Conservation (phyloP, 2,329 filamentous ascomycete species). For the Aspergillus uvarum region DNA sequence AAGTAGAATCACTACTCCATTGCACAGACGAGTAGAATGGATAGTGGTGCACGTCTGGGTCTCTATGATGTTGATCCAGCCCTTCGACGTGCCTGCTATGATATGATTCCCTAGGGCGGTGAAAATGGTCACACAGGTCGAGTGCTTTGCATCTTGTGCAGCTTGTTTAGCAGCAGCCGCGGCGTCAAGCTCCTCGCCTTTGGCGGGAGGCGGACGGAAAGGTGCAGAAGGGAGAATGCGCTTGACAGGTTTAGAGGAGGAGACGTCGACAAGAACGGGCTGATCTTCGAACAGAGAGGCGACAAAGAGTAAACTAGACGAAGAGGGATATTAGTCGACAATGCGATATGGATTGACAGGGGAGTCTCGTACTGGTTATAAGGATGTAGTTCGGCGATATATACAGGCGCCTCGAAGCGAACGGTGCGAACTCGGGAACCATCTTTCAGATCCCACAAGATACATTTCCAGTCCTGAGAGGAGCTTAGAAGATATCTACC, state of each 20-base stretch:
- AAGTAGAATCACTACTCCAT: slow-evolving; percentile 82
- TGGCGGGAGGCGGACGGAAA: slow-evolving; percentile 64
- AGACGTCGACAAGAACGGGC: slow-evolving; percentile 81
- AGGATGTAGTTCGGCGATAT: slow-evolving; percentile 93
- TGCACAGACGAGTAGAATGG: slow-evolving; percentile 84
- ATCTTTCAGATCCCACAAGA: slow-evolving; percentile 87
- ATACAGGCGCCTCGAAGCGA: slow-evolving; percentile 88
- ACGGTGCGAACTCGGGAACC: slow-evolving; percentile 74
- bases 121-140: slow-evolving; percentile 90
- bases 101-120: slow-evolving; percentile 83
- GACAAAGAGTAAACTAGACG: slow-evolving; percentile 72
- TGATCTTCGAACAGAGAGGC: slow-evolving; percentile 93
- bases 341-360: not conserved
- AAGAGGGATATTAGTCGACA: not conserved
- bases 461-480: slow-evolving; percentile 94
- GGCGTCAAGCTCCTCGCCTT: slow-evolving; percentile 63
- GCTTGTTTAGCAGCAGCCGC: slow-evolving; percentile 74
- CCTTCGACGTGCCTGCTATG: slow-evolving; percentile 89
- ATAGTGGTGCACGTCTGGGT: slow-evolving; percentile 76
- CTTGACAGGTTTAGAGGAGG: slow-evolving; percentile 67
- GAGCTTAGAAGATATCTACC: slow-evolving; percentile 88
- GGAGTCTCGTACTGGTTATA: slow-evolving; percentile 71
- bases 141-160: slow-evolving; percentile 89
- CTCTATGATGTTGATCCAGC: slow-evolving; percentile 93
- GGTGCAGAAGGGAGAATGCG: slow-evolving; percentile 78